Conservation (phyloP, 1,284 basidiomycete species). For the Polyporus tsugae region DNA sequence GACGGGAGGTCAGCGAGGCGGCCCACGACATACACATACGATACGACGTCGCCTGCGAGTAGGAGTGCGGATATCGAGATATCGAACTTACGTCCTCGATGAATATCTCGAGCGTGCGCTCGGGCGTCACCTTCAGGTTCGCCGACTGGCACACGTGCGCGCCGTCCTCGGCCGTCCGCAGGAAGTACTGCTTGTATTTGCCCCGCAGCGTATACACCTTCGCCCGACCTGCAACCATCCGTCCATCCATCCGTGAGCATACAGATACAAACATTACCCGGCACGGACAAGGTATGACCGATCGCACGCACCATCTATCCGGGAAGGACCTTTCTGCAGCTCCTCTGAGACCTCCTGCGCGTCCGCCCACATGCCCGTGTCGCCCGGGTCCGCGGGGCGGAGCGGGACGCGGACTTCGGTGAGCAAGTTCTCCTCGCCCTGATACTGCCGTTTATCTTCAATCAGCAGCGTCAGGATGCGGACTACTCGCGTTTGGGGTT, state of each 20-base stretch:
- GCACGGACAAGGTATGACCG: not conserved
- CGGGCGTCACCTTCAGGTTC: constrained; percentile 43
- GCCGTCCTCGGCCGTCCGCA: constrained; percentile 61
- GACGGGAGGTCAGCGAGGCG: not conserved
- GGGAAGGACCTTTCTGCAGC: constrained; percentile 67
- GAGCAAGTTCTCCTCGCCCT: constrained; percentile 59
- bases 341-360: constrained; percentile 65
- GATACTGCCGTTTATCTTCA: constrained; percentile 61
- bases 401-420: constrained; percentile 72
- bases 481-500: constrained; percentile 22
- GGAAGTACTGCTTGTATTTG: constrained; percentile 73
- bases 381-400: constrained; percentile 50
- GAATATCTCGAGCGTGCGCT: constrained; percentile 44
- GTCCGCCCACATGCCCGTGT: constrained; percentile 73
- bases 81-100: constrained; percentile 42
- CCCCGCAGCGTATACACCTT: constrained; percentile 74
- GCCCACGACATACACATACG: not conserved
- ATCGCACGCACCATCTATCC: constrained; percentile 64
- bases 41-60: not conserved
- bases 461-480: constrained; percentile 72
- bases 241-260: not conserved
- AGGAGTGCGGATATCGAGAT: not conserved
- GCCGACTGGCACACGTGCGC: constrained; percentile 42
- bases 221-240: constrained; percentile 45
- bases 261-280: not conserved